A percentile compares a stretch with the other conserved stretches of the same genome.
phyloP scores from a whole-genome alignment of 345 rosid genomes.

The Rhodamnia rubescens region DNA sequence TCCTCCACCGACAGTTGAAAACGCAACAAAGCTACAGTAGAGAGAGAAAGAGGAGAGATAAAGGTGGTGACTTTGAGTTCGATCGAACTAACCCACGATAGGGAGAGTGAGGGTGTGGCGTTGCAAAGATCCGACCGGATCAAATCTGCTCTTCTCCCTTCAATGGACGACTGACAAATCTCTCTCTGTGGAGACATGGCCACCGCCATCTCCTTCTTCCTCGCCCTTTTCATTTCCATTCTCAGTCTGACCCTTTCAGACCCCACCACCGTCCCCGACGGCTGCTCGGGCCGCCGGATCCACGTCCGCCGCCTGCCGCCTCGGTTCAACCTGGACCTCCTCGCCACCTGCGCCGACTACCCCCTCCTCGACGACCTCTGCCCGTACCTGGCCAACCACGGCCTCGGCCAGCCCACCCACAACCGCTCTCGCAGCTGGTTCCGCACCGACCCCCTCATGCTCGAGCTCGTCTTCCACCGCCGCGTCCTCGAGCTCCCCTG shows the following conservation, averaged over 20 bases:
- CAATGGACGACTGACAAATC: no score
- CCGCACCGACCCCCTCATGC: constrained; percentile 61
- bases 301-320: constrained; percentile 69
- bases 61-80: neutral
- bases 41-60: neutral
- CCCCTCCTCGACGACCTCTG: constrained; percentile 60
- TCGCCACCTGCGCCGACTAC: constrained; percentile 61
- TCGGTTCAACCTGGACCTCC: constrained; percentile 80
- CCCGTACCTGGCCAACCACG: constrained; percentile 67
- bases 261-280: constrained; percentile 19
- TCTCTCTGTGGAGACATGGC: constrained; percentile 9
- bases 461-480: constrained; percentile 79
- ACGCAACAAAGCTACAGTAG: neutral
- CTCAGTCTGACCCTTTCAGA: constrained; percentile 10
- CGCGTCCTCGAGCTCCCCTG: constrained; percentile 84
- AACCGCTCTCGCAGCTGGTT: constrained; percentile 76
- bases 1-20: neutral
- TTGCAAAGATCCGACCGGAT: neutral
- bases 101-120: neutral
- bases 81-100: neutral
- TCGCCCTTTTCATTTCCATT: constrained; percentile 8
- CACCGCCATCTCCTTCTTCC: neutral
- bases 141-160: neutral
- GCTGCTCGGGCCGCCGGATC: constrained; percentile 78
- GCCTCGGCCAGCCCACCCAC: constrained; percentile 84